These are phyloP conservation scores for Scutellaria minor DNA, from an alignment of 257 asterid species.

Conservation along the genomic window DNA sequence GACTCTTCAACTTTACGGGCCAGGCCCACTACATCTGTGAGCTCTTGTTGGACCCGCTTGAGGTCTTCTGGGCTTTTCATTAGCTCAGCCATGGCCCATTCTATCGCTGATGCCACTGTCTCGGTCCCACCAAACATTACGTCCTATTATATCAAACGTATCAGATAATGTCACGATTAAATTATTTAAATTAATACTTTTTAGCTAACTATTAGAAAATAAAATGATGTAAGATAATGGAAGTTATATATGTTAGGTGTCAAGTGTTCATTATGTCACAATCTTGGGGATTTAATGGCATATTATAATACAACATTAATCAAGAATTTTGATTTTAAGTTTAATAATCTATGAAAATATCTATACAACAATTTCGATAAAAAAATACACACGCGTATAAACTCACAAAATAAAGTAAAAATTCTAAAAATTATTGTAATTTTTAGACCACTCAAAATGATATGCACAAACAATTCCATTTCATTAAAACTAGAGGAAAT, in stretches of 20 bases:
- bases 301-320: not conserved
- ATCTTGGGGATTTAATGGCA: not conserved
- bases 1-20: conserved; percentile 69
- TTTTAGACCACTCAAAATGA: too few species aligned
- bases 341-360: not conserved
- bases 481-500: not conserved
- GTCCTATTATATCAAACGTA: conserved; percentile 45
- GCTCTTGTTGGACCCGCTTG: conserved; percentile 73
- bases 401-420: not conserved
- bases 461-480: not conserved
- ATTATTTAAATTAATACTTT: not conserved
- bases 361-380: not conserved
- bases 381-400: not conserved
- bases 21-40: conserved; percentile 65
- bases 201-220: not conserved
- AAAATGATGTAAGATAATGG: not conserved
- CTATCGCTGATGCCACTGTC: conserved; percentile 90
- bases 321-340: not conserved
- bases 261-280: not conserved
- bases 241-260: not conserved
- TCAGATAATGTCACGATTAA: not conserved
- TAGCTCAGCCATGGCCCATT: conserved; percentile 93
- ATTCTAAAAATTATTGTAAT: too few species aligned
- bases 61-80: conserved; percentile 74
- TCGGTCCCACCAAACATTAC: conserved; percentile 97